Evolutionary conservation across 2,329 filamentous ascomycete genomes (phyloP).

Genomic region (Hortaea sp.): DNA sequence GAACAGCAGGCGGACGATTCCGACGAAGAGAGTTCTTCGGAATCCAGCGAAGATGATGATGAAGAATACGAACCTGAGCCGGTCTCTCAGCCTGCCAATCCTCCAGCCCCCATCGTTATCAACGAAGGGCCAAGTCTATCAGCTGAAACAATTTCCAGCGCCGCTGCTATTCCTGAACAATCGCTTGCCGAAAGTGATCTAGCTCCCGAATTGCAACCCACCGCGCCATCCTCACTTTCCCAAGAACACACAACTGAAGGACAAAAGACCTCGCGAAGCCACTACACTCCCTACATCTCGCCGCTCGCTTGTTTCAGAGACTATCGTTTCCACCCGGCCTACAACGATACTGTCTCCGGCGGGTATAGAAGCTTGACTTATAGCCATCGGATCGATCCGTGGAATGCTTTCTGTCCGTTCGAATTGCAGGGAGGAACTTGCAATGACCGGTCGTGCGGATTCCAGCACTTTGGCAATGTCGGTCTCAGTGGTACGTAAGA

Average conservation of each 20-base stretch:
- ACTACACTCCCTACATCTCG: conserved; percentile 62
- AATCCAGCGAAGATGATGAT: conserved; percentile 3
- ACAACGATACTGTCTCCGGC: conserved; percentile 55
- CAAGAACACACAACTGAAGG: too few species aligned
- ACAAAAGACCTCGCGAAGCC: too few species aligned
- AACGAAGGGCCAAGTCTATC: not conserved
- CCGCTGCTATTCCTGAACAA: too few species aligned
- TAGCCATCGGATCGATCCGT: conserved; percentile 77
- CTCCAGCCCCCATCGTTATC: not conserved
- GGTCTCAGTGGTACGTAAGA: conserved; percentile 61
- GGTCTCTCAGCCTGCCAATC: not conserved
- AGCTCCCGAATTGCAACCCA: conserved; percentile 29
- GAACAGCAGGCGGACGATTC: not conserved
- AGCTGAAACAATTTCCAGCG: too few species aligned
- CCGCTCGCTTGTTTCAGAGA: conserved; percentile 74
- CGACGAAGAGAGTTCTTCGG: not conserved
- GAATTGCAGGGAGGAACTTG: conserved; percentile 64
- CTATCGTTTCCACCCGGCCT: conserved; percentile 82
- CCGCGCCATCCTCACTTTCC: too few species aligned
- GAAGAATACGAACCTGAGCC: not conserved
- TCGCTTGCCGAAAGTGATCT: conserved; percentile 24
- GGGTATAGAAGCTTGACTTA: conserved; percentile 87
- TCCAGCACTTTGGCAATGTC: conserved; percentile 72
- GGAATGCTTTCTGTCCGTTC: conserved; percentile 63
- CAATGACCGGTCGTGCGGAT: conserved; percentile 62